A percentile compares a stretch with the other conserved stretches of the same genome.
Evolutionary conservation across 176 grass and related monocot genomes (phyloP).

Genomic region (Zizania latifolia): DNA sequence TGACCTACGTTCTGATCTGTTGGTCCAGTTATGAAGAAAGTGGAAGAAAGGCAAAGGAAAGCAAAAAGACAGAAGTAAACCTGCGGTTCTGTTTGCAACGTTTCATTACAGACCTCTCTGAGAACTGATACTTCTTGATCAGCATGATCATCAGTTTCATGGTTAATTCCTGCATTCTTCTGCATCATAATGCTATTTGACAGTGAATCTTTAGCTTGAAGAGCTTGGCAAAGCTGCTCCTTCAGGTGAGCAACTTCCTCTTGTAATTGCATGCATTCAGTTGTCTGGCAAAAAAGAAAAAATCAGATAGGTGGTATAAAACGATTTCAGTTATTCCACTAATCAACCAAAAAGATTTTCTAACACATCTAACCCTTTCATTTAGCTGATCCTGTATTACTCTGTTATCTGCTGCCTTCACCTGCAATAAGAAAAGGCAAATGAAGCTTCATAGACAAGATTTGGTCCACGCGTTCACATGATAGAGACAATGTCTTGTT

Average conservation of each 20-base stretch:
- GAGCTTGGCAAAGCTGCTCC: conserved; percentile 60
- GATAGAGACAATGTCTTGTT: neutral
- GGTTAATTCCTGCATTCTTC: conserved; percentile 33
- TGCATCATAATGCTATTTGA: conserved; percentile 37
- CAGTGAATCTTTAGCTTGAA: conserved; percentile 49
- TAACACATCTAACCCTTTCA: conserved; percentile 56
- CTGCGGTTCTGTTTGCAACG: conserved; percentile 40
- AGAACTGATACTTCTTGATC: conserved; percentile 37
- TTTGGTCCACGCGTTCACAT: neutral
- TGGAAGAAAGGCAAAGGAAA: conserved; percentile 17
- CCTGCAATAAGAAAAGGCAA: conserved; percentile 50
- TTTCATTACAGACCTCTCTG: conserved; percentile 39
- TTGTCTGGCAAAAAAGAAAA: conserved; percentile 48
- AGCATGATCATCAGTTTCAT: conserved; percentile 32
- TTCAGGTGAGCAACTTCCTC: conserved; percentile 66
- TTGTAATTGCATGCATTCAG: conserved; percentile 70
- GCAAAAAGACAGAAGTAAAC: conserved; percentile 24
- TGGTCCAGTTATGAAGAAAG: conserved; percentile 9
- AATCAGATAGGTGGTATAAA: conserved; percentile 21
- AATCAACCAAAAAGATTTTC: conserved; percentile 10
- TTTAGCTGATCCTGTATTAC: conserved; percentile 94
- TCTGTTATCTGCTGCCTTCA: conserved; percentile 94
- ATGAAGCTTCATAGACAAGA: conserved; percentile 10
- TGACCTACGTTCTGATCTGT: neutral
- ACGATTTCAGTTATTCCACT: neutral